Evolutionary conservation across 108 stramenopile genomes (phyloP).

Genomic region (Skeletonema potamos): DNA sequence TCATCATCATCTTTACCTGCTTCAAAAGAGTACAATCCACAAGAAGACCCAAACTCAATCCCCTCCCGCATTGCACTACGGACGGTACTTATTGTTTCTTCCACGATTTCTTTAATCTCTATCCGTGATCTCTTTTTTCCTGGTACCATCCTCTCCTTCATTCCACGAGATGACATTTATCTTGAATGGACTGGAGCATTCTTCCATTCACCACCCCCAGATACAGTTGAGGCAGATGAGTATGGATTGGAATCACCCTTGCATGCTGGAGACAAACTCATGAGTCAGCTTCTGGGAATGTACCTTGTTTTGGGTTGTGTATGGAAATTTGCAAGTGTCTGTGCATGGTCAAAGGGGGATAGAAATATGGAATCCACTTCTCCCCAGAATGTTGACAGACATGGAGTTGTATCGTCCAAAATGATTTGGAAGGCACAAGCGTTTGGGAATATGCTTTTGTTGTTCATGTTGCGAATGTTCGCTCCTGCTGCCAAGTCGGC

Average conservation of each 20-base stretch:
- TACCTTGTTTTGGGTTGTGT: conserved; percentile 64
- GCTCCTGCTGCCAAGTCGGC: conserved; percentile 67
- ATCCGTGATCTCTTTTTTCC: conserved; percentile 80
- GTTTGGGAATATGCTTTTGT: conserved; percentile 57
- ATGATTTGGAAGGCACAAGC: conserved; percentile 84
- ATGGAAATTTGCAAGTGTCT: conserved; percentile 65
- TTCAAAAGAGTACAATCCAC: conserved; percentile 10
- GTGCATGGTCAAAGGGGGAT: conserved; percentile 40
- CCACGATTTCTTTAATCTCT: conserved; percentile 57
- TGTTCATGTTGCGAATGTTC: conserved; percentile 76
- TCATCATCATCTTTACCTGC: conserved; percentile 5
- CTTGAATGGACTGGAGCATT: conserved; percentile 87
- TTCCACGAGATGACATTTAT: conserved; percentile 89
- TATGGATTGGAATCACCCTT: conserved; percentile 70
- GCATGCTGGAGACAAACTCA: conserved; percentile 78
- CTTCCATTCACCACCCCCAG: conserved; percentile 84
- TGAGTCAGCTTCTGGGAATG: conserved; percentile 69
- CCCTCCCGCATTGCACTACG: conserved; percentile 71
- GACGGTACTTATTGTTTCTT: conserved; percentile 66
- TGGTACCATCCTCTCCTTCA: conserved; percentile 64
- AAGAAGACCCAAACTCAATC: conserved; percentile 56
- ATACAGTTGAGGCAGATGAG: conserved; percentile 67
- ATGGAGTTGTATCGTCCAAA: conserved; percentile 62
- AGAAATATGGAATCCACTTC: conserved; percentile 27
- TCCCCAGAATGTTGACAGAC: conserved; percentile 63